phyloP scores from a whole-genome alignment of 352 stramenopile genomes.

The Phytophthora boehmeriae region DNA sequence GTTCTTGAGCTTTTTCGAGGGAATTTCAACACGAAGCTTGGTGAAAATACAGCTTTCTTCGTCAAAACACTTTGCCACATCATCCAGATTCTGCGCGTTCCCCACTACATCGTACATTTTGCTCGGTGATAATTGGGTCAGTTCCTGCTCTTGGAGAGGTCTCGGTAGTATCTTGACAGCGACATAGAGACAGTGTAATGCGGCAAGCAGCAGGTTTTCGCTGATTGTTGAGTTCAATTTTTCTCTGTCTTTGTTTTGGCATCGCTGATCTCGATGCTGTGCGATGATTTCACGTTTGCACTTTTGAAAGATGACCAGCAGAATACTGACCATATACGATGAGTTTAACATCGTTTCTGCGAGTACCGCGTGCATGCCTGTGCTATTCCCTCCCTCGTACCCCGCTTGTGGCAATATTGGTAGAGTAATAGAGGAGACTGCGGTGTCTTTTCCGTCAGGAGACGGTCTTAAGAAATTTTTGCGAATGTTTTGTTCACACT shows the following conservation, averaged over 20 bases:
- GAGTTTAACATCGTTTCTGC: conserved; percentile 59
- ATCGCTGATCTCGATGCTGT: conserved; percentile 1
- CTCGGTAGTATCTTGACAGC: conserved; percentile 37
- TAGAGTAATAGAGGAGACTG: conserved; percentile 20
- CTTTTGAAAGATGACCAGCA: conserved; percentile 55
- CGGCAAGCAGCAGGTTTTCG: conserved; percentile 66
- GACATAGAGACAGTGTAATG: conserved; percentile 59
- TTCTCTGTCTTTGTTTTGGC: conserved; percentile 6
- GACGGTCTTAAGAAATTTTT: conserved; percentile 35
- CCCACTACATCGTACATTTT: not conserved
- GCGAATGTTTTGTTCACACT: conserved; percentile 76
- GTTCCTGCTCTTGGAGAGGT: conserved; percentile 3
- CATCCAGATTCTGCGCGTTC: conserved; percentile 25
- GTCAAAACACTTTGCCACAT: conserved; percentile 36
- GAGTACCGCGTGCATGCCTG: conserved; percentile 41
- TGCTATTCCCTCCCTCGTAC: conserved; percentile 11
- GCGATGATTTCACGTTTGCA: conserved; percentile 21
- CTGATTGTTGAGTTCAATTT: conserved; percentile 19
- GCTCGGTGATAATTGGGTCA: not conserved
- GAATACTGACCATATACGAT: conserved; percentile 42
- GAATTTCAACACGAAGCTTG: conserved; percentile 50
- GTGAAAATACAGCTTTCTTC: conserved; percentile 41
- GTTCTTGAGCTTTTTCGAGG: conserved; percentile 4
- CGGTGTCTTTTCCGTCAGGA: conserved; percentile 7
- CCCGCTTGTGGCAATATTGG: conserved; percentile 38